A percentile compares a stretch with the other conserved stretches of the same genome.
phyloP scores from a whole-genome alignment of 805 yeast genomes.

The Saccharomycopsis javanensis region DNA sequence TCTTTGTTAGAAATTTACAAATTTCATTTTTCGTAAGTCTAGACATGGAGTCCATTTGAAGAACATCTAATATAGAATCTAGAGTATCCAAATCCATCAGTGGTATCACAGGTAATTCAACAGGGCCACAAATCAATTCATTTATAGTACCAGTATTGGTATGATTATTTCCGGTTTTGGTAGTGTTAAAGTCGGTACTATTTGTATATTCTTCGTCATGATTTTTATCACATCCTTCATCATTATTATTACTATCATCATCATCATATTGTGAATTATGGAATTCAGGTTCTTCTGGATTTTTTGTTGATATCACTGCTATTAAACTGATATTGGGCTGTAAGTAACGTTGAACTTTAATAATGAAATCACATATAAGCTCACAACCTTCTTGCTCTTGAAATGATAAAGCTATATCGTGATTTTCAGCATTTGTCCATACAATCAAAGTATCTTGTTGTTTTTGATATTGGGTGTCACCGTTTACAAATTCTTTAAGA shows the following conservation, averaged over 20 bases:
- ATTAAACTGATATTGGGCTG: conserved; percentile 64
- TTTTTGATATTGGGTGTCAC: conserved; percentile 74
- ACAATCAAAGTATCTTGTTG: conserved; percentile 92
- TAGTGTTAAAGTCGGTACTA: not conserved
- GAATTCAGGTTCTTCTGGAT: no score
- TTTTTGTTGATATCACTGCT: conserved; percentile 39
- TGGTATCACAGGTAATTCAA: conserved; percentile 55
- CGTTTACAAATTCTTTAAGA: conserved; percentile 58
- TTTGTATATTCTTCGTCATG: not conserved
- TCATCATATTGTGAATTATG: no score
- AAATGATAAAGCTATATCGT: conserved; percentile 79
- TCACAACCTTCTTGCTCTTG: conserved; percentile 90
- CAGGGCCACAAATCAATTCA: conserved; percentile 75
- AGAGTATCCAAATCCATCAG: conserved; percentile 37
- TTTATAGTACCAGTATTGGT: conserved; percentile 40
- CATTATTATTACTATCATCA: not conserved
- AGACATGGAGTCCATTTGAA: conserved; percentile 54
- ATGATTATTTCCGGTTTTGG: not conserved
- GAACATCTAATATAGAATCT: conserved; percentile 40
- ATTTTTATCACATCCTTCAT: not conserved
- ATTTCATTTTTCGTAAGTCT: conserved; percentile 54
- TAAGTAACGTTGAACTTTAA: conserved; percentile 50
- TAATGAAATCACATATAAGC: conserved; percentile 68
- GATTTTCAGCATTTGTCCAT: conserved; percentile 70
- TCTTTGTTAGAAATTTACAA: conserved; percentile 44